Percentiles rank a stretch among this genome's conserved stretches.
Conservation (phyloP, 805 yeast species). For the Pichia membranifaciens region DNA sequence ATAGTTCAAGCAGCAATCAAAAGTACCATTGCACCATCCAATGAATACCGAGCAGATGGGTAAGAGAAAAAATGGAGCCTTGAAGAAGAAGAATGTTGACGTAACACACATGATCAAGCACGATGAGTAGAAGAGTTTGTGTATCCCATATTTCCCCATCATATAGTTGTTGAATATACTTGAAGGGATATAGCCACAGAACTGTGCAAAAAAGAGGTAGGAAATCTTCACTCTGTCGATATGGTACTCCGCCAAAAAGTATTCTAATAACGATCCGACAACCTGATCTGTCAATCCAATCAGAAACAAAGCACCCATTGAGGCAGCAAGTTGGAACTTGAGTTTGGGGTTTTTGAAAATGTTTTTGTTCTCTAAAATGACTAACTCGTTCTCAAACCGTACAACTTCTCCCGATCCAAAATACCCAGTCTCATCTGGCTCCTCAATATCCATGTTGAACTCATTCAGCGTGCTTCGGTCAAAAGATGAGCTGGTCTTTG, state of each 20-base stretch:
- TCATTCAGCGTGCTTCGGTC: background rate
- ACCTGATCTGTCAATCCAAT: constrained; percentile 59
- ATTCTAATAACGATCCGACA: constrained; percentile 53
- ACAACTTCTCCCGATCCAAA: background rate
- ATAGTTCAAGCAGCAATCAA: constrained; percentile 51
- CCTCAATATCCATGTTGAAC: constrained; percentile 8
- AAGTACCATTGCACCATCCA: constrained; percentile 53
- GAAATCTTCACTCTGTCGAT: constrained; percentile 46
- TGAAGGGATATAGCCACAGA: constrained; percentile 49
- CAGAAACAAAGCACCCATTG: constrained; percentile 37
- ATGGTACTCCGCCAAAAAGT: constrained; percentile 40
- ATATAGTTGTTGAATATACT: constrained; percentile 42
- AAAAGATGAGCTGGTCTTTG: constrained; percentile 1
- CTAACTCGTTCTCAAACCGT: constrained; percentile 19
- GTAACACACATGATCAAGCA: constrained; percentile 10
- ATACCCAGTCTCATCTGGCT: background rate
- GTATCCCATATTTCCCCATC: constrained; percentile 42
- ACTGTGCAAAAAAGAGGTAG: constrained; percentile 44
- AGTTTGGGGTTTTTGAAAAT: constrained; percentile 34
- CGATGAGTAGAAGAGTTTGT: constrained; percentile 36
- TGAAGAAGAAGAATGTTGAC: constrained; percentile 30
- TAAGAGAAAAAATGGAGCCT: constrained; percentile 39
- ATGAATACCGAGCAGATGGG: constrained; percentile 34
- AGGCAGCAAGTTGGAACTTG: constrained; percentile 38
- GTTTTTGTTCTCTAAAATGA: constrained; percentile 35